Evolutionary conservation across 441 rosid genomes (phyloP).

Genomic region (Populus hybrid): DNA sequence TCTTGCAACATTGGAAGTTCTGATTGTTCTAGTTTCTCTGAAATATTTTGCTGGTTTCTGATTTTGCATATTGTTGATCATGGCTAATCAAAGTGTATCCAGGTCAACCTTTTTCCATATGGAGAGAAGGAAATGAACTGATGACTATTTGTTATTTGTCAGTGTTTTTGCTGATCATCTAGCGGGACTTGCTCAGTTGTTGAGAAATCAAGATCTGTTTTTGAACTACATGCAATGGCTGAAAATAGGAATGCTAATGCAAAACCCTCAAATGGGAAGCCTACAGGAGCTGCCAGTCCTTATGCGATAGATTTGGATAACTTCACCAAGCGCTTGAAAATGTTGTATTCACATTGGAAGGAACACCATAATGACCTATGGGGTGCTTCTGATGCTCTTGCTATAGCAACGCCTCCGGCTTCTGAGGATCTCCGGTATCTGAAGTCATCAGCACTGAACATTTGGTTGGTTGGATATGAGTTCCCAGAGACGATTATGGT

Average conservation of each 20-base stretch:
- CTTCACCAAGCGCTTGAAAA: constrained; percentile 58
- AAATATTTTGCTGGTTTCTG: neutral
- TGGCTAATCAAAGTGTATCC: neutral
- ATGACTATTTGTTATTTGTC: constrained; percentile 11
- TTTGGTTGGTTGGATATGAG: constrained; percentile 86
- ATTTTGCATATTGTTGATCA: constrained; percentile 1
- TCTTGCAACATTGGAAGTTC: neutral
- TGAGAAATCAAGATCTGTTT: constrained; percentile 3
- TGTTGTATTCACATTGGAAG: constrained; percentile 65
- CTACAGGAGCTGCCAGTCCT: constrained; percentile 37
- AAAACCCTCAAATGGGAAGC: constrained; percentile 44
- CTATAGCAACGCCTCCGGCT: constrained; percentile 71
- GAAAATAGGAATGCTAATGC: constrained; percentile 42
- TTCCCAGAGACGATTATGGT: constrained; percentile 90
- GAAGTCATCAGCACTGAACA: constrained; percentile 79
- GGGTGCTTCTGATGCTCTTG: constrained; percentile 66
- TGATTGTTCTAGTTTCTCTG: too few relatives aligned
- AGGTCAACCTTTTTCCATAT: neutral
- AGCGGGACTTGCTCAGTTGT: constrained; percentile 1
- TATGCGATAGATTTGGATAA: constrained; percentile 59
- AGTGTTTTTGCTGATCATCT: constrained; percentile 12
- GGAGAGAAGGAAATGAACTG: constrained; percentile 13
- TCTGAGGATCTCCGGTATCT: constrained; percentile 73
- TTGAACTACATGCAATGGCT: constrained; percentile 35
- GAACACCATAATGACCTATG: constrained; percentile 49